Evolutionary conservation across 2,329 filamentous ascomycete genomes (phyloP).

Genomic region (Neobulgaria alba): DNA sequence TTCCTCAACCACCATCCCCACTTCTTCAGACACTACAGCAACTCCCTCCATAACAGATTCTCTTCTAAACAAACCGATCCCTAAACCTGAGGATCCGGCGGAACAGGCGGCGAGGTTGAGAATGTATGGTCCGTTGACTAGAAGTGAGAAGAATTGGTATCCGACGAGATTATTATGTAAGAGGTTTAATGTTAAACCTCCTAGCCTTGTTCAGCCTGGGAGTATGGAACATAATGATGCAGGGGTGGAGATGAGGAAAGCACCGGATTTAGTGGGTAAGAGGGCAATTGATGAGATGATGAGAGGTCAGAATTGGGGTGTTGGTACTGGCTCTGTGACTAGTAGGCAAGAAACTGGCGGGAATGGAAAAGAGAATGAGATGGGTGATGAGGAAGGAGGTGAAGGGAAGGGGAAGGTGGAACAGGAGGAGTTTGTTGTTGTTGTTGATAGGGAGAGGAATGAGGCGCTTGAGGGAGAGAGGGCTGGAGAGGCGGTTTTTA

Average conservation of each 20-base stretch:
- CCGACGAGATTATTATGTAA: constrained; percentile 87
- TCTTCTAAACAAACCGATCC: constrained; percentile 38
- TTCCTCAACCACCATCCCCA: constrained; percentile 46
- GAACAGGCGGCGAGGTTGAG: constrained; percentile 80
- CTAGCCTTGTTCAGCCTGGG: constrained; percentile 52
- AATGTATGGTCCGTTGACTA: constrained; percentile 88
- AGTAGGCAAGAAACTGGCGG: no score
- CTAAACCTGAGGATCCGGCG: constrained; percentile 64
- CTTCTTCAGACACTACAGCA: constrained; percentile 29
- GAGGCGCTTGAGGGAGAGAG: constrained; percentile 66
- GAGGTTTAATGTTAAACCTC: constrained; percentile 78
- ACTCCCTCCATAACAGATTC: constrained; percentile 29
- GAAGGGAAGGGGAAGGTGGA: constrained; percentile 4
- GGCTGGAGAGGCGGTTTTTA: constrained; percentile 76
- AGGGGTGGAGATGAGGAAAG: constrained; percentile 16
- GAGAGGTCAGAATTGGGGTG: constrained; percentile 30
- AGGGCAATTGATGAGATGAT: constrained; percentile 47
- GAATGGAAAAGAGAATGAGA: no score
- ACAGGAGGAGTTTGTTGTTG: constrained; percentile 19
- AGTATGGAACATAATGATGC: constrained; percentile 35
- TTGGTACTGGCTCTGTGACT: constrained; percentile 1
- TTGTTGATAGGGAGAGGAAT: constrained; percentile 66
- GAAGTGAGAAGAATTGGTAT: constrained; percentile 62
- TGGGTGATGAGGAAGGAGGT: no score
- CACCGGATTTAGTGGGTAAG: constrained; percentile 42